phyloP scores from a whole-genome alignment of 768 basidiomycete species.

The Serendipita indica region DNA sequence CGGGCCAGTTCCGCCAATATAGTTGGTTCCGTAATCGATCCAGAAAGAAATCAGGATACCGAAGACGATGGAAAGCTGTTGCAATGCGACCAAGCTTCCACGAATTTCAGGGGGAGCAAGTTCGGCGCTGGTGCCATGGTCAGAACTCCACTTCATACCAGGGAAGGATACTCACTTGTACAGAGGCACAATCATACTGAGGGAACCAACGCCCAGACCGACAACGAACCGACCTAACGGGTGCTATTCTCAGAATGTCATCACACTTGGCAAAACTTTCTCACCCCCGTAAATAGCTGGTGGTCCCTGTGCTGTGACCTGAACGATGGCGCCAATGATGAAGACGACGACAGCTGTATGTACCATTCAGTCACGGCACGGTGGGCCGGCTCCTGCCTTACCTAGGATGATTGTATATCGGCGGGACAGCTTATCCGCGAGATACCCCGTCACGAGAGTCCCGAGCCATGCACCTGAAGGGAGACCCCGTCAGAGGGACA shows the following conservation, averaged over 20 bases:
- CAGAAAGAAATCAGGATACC: constrained; percentile 53
- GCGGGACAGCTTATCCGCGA: constrained; percentile 57
- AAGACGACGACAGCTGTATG: constrained; percentile 48
- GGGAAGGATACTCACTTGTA: constrained; percentile 33
- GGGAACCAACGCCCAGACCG: constrained; percentile 65
- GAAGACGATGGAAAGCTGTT: constrained; percentile 70
- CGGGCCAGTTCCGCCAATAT: constrained; percentile 42
- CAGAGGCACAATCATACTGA: constrained; percentile 72
- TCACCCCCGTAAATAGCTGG: constrained; percentile 55
- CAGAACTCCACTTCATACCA: not conserved
- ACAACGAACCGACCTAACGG: constrained; percentile 49
- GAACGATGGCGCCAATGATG: constrained; percentile 60
- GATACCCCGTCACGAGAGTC: constrained; percentile 53
- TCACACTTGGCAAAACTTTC: constrained; percentile 9
- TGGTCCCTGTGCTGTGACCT: constrained; percentile 41
- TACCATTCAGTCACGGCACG: constrained; percentile 22
- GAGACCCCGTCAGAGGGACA: too few relatives aligned
- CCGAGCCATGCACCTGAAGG: constrained; percentile 49
- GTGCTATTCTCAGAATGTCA: constrained; percentile 8
- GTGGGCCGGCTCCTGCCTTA: too few relatives aligned
- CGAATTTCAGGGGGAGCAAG: constrained; percentile 70
- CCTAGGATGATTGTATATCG: constrained; percentile 56
- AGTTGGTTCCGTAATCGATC: constrained; percentile 44
- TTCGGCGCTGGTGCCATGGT: constrained; percentile 24
- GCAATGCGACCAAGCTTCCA: constrained; percentile 64